These are phyloP conservation scores for Cruciata laevipes DNA, from an alignment of 257 asterid species.

Conservation along the genomic window DNA sequence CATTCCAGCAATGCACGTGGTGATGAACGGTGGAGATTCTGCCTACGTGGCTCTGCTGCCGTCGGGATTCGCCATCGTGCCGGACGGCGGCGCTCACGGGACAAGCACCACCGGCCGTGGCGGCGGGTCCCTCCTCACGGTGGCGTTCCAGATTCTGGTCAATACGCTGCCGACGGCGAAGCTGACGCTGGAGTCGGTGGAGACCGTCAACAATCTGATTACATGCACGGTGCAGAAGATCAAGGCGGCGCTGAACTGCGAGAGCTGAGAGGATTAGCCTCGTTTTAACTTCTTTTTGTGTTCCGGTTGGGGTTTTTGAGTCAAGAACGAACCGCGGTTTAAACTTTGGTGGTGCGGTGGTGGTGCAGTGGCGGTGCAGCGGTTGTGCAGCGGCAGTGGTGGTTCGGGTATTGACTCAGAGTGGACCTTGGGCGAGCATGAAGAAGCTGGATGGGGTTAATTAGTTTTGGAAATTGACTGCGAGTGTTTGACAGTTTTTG, in stretches of 20 bases:
- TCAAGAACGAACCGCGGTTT: constrained; percentile 90
- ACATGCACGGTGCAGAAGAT: constrained; percentile 92
- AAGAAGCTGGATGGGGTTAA: not conserved
- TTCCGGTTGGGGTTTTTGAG: constrained; percentile 36
- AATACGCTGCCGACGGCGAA: constrained; percentile 78
- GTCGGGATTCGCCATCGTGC: constrained; percentile 79
- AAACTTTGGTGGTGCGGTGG: not conserved
- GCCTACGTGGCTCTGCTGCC: constrained; percentile 86
- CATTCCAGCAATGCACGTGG: constrained; percentile 87
- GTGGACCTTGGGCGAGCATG: constrained; percentile 8
- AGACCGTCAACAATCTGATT: constrained; percentile 79
- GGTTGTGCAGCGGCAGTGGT: constrained; percentile 29
- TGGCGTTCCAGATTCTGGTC: constrained; percentile 86
- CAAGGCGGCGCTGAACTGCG: constrained; percentile 73
- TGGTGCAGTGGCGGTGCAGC: too few species aligned
- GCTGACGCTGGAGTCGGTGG: constrained; percentile 90
- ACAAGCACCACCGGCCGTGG: constrained; percentile 27
- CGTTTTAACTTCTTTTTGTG: not conserved
- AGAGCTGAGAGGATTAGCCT: constrained; percentile 25
- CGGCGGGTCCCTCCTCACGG: constrained; percentile 75
- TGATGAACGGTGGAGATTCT: constrained; percentile 96
- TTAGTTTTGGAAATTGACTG: not conserved
- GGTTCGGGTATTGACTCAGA: constrained; percentile 98
- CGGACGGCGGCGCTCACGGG: constrained; percentile 58
- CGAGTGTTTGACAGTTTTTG: not conserved